Base-by-base conservation (phyloP, 345 rosid species). In the Pistacia atlantica region DNA sequence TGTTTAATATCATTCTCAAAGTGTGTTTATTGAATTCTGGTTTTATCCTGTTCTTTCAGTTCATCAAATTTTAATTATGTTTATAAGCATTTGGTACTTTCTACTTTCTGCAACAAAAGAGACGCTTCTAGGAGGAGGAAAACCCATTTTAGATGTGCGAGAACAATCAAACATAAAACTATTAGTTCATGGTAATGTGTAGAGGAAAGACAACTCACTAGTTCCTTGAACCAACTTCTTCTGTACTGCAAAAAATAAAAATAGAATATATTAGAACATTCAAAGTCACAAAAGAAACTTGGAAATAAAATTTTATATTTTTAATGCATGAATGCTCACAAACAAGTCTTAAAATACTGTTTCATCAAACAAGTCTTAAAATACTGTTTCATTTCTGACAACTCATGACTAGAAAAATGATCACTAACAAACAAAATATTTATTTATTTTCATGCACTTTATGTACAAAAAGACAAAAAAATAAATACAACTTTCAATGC, bases 191-290 rank as follows among this genome's bases (percentile, higher is more conserved):
- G 35, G 37, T 59, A 22, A 57, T 14, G 33, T 51, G 71, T 42
- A 71, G 68, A 68, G 68, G 75, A 61, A 51, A 68, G 76, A 81
- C 57, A 76, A 85, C 84, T 80, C 72, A 84, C 92, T 11, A 65
- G 69, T 73, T 67, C 45, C 70, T 73, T 69, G 86, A 81, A 89
- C 90, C 92, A 89, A 20, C 65, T 78, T 25, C 65, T 71, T 78
- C 49, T 82, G 22, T 83, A 79, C 90, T 89, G 87, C 79, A 81
- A 55, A 42, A 64, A 52, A 75, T 38, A 77, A 35, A 72, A 76
- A 73, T 37, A 51, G 51, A 73, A 72, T 54, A 72, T 54, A 52
- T 55, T 72, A 67, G 70, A 31, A 37, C 60, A 77, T 48, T 63
- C 45, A 71, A 72, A 60, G 62, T 45, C 14, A 60, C 45, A n/a